Base-by-base conservation (phyloP, 2,329 filamentous ascomycete genomes). In the Venturia effusa region DNA sequence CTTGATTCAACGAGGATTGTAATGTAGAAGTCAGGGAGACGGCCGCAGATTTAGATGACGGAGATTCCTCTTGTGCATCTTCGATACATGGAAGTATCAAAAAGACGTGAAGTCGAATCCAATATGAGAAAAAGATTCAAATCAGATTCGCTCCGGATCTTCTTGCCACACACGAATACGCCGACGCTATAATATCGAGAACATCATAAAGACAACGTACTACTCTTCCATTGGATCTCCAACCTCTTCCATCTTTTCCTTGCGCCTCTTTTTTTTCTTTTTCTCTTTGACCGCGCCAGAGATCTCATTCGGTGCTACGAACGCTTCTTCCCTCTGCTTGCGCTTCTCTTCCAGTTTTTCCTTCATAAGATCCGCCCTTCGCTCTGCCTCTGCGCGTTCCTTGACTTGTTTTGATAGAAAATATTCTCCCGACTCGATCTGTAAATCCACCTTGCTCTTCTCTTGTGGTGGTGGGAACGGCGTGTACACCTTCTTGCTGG, bases 391-490 rank as follows among this genome's bases (percentile, higher is more conserved):
- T 63, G 87, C 88, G 66, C 92, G 83, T 71, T 96, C 90, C 82
- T 96, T 96, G 66, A 91, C 92, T 72, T 92, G 86, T 81, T 96
- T 96, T 72, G 88, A 87, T 73, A 99, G 77, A 76, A 97, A 97
- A 79, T 96, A 99, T 79, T 97, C 93, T 78, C 94, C 93, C 70
- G 86, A 92, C 81, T 99, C 94, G 79, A 99, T 96, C 83, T 99
- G 93, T 76, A 92, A 78, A 77, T 99, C 94, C 70, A 99, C 84
- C 85, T 97, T 99, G 85, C 92, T 97, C 89, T 96, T 96, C 82
- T 99, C 93, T 68, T 92, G 92, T 54, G 92, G 85, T 7, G 94
- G 94, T 60, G 94, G 94, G 86, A 99, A 99, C 11, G 94, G 93
- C 68, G 95, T 99, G 81, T 97, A 99, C 15, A 82, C 77, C 83